These are phyloP conservation scores for Paralagenidium karlingii DNA, from an alignment of 352 stramenopile species.

Conservation along the genomic window DNA sequence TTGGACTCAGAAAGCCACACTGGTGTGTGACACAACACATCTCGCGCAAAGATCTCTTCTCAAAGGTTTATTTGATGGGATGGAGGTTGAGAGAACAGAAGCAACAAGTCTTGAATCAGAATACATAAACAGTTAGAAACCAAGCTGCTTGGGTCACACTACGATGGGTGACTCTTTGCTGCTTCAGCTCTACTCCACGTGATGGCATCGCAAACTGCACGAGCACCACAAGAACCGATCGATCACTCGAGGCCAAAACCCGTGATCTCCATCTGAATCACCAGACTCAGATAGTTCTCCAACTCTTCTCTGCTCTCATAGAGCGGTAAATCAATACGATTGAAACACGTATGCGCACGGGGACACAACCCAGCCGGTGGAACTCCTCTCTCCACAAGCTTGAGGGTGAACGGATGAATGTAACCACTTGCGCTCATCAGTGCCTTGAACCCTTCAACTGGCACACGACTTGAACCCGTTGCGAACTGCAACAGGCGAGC, in stretches of 20 bases:
- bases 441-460: constrained; percentile 68
- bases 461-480: constrained; percentile 93
- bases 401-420: constrained; percentile 67
- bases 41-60: too few species aligned
- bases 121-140: too few species aligned
- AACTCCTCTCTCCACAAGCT: constrained; percentile 35
- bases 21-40: too few species aligned
- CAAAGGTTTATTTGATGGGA: too few species aligned
- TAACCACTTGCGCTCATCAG: constrained; percentile 73
- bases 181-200: too few species aligned
- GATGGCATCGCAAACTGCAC: too few species aligned
- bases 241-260: constrained; percentile 49
- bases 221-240: too few species aligned
- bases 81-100: too few species aligned
- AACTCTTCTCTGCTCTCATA: constrained; percentile 80
- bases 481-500: constrained; percentile 96
- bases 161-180: too few species aligned
- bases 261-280: constrained; percentile 85
- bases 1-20: too few species aligned
- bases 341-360: constrained; percentile 81
- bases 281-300: constrained; percentile 62
- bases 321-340: constrained; percentile 74
- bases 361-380: constrained; percentile 51
- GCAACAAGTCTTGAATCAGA: too few species aligned
- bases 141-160: too few species aligned